Base-by-base conservation (phyloP, 2,329 filamentous ascomycete genomes). In the Hypoxylon sp. region DNA sequence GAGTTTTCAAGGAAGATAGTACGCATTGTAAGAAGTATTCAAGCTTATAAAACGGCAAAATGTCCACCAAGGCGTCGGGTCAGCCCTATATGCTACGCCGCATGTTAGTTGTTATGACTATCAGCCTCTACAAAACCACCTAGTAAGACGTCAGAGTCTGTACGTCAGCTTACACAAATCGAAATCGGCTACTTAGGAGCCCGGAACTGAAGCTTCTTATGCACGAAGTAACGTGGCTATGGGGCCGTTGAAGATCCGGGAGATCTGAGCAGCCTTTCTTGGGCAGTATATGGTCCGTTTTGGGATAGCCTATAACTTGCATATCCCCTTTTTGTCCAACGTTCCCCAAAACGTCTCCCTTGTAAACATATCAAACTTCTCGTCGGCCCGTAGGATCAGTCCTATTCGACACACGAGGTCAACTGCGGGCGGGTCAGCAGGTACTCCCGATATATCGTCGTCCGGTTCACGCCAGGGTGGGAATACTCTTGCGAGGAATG, bases 81-180 rank as follows among this genome's bases (percentile, higher is more conserved):
- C 68, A 69, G 68, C 66, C 68, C 68, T 69, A 71, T 55, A 41
- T 52, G 60, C 45, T 55, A 30, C 60, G 49, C 60, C 52, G 52
- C 52, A 41, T 34, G 36, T 43, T 38, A 51, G 60, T 49, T 38
- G 59, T 48, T 30, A 53, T 48, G 13, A 30, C 30, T 60, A 64
- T 67, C 52, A 64, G 51, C 64, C 64, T 67, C 64, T 52, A 36
- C 46, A 32, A 36, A 53, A 34, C 14, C 38, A 30, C 32, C 56
- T 25, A 11, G 36, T 57, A 51, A 65, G 43, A 61, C 17, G 43
- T 57, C 50, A 61, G 52, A 50, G 46, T 5, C 17, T 23, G 30
- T 59, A 30, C 41, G 57, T 65, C 57, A 70, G 64, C 67, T 70
- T 63, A 70, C 60, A 48, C 23, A 30, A 13, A 56, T 36, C 38